Evolutionary conservation across 805 yeast genomes (phyloP).

Genomic region (Candida insectorum): DNA sequence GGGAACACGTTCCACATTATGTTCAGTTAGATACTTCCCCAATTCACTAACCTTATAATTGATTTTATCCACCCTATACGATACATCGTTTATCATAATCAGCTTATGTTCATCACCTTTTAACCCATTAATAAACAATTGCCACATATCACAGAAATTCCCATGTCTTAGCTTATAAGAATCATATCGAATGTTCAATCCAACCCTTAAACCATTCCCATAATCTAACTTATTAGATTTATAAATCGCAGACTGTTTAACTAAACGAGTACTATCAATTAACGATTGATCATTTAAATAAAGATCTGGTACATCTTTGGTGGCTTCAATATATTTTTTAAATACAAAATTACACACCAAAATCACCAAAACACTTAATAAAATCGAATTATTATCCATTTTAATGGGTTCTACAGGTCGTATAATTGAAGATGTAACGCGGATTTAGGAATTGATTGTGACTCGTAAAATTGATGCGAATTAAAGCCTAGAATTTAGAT

Average conservation of each 20-base stretch:
- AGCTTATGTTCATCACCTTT: constrained; percentile 12
- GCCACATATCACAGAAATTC: constrained; percentile 72
- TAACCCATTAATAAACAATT: constrained; percentile 36
- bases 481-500: too few species aligned
- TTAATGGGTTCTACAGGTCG: too few species aligned
- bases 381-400: constrained; percentile 10
- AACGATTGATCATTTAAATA: constrained; percentile 65
- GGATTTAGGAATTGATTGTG: too few species aligned
- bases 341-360: constrained; percentile 17
- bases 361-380: constrained; percentile 18
- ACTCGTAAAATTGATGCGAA: too few species aligned
- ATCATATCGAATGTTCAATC: constrained; percentile 58
- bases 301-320: constrained; percentile 55
- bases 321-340: constrained; percentile 25
- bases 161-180: constrained; percentile 73
- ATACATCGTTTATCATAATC: constrained; percentile 7
- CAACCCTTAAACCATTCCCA: constrained; percentile 65
- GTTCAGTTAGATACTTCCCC: constrained; percentile 13
- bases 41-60: constrained; percentile 26
- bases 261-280: constrained; percentile 58
- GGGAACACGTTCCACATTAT: constrained; percentile 20
- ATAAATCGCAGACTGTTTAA: constrained; percentile 71
- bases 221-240: constrained; percentile 73
- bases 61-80: constrained; percentile 17
- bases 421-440: too few species aligned